Conservation (phyloP, 768 basidiomycete genomes). For the Dacryopinax primogenitus region DNA sequence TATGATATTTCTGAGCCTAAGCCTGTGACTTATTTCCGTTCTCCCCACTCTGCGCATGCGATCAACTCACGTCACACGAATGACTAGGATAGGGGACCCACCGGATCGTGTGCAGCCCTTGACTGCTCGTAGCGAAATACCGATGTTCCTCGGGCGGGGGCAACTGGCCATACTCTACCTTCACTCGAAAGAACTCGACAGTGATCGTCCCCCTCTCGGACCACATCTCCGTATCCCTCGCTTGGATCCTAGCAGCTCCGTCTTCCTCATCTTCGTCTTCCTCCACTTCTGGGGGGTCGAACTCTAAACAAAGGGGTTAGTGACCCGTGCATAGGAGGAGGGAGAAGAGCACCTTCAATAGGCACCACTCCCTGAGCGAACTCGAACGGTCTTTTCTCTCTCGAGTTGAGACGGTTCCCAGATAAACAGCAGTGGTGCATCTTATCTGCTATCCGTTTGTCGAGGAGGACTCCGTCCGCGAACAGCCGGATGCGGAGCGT, state of each 20-base stretch:
- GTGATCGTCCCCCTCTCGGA: neutral
- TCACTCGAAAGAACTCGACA: neutral
- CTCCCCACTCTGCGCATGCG: neutral
- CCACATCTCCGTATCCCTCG: neutral
- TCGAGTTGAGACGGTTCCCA: neutral
- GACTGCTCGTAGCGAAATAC: neutral
- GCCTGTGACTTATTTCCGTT: neutral
- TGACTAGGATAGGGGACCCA: neutral
- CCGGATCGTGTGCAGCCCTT: neutral
- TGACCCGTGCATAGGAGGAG: neutral
- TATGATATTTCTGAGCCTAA: neutral
- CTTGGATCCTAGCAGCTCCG: neutral
- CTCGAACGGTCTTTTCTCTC: conserved; percentile 5
- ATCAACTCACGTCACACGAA: neutral
- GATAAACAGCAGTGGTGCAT: neutral
- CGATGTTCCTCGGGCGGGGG: neutral
- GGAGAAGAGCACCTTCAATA: neutral
- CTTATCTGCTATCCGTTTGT: neutral
- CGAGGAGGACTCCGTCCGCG: neutral
- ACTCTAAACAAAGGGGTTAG: neutral
- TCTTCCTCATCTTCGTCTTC: neutral
- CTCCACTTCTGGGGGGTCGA: neutral
- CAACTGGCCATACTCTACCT: neutral
- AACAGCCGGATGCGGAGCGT: neutral
- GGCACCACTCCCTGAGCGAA: neutral